Base-by-base conservation (phyloP, 2,329 filamentous ascomycete species). In the Diaporthe ampelina region DNA sequence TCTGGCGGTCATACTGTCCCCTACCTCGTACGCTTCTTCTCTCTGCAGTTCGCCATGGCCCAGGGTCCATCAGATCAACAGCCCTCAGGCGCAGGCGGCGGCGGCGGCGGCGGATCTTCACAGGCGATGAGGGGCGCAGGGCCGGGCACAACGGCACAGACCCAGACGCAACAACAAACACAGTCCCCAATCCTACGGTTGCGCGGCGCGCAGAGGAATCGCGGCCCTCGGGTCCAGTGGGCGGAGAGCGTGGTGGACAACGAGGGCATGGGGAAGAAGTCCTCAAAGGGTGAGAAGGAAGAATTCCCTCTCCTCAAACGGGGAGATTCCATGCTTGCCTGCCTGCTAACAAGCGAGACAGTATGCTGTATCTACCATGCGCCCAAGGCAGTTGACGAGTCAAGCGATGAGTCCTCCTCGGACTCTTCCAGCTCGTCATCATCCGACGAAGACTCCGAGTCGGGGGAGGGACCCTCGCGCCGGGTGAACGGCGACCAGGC, bases 321-420 rank as follows among this genome's bases (percentile, higher is more conserved):
- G 37, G 37, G 37, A 40, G 37, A 40, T 13, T 4, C 13, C 29
- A 15, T 45, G 5, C 7, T 37, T 61, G 15, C 48, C 52, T 15
- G 13, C 8, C 43, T 50, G 40, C 67, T 74, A 17, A 73, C 24
- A 3, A 19, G 24, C 7, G 21, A 37, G 37, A 74, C 76, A 97
- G 97, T 98, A n/a, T 99, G 97, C 89, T 99, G 97, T 83, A 99
- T 99, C 83, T 99, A 98, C 85, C 96, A 98, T 85, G 94, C 94
- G 75, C 92, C 95, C 9, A 94, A 93, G 78, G 90, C 88, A 15
- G 91, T 95, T 5, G 95, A 94, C 81, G 96, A 98, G 82, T 97
- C 94, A 43, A 95, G 93, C 77, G 91, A 91, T 77, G 91, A 93
- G 68, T 91, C 89, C 4, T 90, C 87, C 0, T 89, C 91, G 19